These are phyloP conservation scores for Calonectria pseudoreteaudii DNA, from an alignment of 2,329 filamentous ascomycete species.

Conservation along the genomic window DNA sequence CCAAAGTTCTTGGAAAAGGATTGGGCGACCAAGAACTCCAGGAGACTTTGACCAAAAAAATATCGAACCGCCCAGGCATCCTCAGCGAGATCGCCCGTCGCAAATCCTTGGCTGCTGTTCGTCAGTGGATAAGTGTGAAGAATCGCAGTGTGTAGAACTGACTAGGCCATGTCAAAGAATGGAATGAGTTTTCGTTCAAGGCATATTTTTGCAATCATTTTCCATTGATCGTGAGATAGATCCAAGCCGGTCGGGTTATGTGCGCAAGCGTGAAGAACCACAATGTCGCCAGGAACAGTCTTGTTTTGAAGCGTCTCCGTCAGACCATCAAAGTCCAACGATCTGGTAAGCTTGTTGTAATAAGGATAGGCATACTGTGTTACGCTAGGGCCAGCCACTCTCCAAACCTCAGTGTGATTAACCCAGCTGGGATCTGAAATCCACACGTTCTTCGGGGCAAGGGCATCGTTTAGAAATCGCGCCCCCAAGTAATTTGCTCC, in stretches of 20 bases:
- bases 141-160: background rate
- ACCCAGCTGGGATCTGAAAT: constrained; percentile 54
- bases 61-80: constrained; percentile 51
- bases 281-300: constrained; percentile 44
- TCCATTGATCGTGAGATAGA: constrained; percentile 49
- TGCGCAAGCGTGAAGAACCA: constrained; percentile 53
- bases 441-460: constrained; percentile 44
- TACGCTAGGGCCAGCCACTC: constrained; percentile 35
- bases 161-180: constrained; percentile 52
- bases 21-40: constrained; percentile 45
- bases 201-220: constrained; percentile 45
- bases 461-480: constrained; percentile 36
- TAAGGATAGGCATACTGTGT: constrained; percentile 45
- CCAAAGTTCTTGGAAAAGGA: constrained; percentile 54
- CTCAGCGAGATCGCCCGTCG: constrained; percentile 46
- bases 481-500: constrained; percentile 50
- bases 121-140: background rate
- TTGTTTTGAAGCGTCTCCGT: constrained; percentile 36
- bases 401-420: constrained; percentile 57
- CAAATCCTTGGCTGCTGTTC: constrained; percentile 49
- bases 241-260: constrained; percentile 55
- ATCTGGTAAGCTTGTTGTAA: constrained; percentile 38
- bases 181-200: constrained; percentile 45
- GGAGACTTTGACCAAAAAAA: constrained; percentile 28
- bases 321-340: constrained; percentile 48